Evolutionary conservation across 768 basidiomycete genomes (phyloP), one percentile per base, ranked within the genome.

Genomic region (Russula sp.): DNA sequence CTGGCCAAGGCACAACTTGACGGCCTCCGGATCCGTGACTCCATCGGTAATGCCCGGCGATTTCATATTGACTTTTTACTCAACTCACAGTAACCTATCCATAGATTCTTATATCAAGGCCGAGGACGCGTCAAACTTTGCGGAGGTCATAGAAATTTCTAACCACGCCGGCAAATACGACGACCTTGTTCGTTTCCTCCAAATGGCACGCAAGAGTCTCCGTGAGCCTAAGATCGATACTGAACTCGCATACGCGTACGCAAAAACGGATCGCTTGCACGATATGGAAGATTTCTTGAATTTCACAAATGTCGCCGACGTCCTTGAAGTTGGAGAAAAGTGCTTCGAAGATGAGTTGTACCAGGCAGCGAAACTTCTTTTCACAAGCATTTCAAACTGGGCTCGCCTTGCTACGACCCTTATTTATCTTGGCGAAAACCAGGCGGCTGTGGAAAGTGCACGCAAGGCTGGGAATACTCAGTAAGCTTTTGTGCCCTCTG

Each of bases 241-340:
- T 10, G 95, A 98, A 77, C 79, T 99, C 38, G 96, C 97, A 14
- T 97, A 98, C 73, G 92, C 97, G 5, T 99, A 98, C 74, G 97
- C 97, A 24, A 98, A 97, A 81, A 94, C 89, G 38, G 97, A 98
- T 73, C 88, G 97, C 58, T 78, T 99, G 16, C 96, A 98, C 73
- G 97, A 99, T 73, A 98, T 98, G 97, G 97, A 99, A 72, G 97
- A 99, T 78, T 99, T 99, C 84, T 79, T 99, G 69, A 83, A 83
- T 26, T 96, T 98, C 91, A 99, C 97, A 50, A 99, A 99, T 69
- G 97, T 99, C 53, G 97, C 97, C 6, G 97, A 99, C 72, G 81
- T 98, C 57, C 81, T 99, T 24, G 91, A 92, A 69, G 97, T 98
- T 59, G 97, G 97, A 75, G 97, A 99, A 81, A 98, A 98, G 76